A percentile compares a stretch with the other conserved stretches of the same genome.
Conservation (phyloP, 192 early-diverging fungal species). For the Obelidium mucronatum region DNA sequence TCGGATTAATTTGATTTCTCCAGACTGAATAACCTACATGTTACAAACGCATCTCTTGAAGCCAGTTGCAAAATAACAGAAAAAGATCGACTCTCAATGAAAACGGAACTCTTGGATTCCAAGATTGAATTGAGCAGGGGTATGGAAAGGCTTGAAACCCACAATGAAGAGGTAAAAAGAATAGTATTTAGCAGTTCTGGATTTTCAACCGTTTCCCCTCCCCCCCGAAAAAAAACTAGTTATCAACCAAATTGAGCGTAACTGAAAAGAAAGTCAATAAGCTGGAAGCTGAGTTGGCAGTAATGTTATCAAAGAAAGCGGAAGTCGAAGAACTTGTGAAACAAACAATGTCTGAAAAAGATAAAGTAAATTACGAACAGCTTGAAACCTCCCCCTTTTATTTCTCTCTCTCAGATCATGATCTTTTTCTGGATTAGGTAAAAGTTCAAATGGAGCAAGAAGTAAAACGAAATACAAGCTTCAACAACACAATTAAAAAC, state of each 20-base stretch:
- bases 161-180: neutral
- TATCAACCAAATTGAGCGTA: neutral
- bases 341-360: neutral
- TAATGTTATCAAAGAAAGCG: neutral
- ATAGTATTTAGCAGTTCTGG: neutral
- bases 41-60: slow-evolving; percentile 21
- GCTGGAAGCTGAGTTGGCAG: neutral
- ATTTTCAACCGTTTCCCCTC: no score
- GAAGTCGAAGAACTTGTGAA: neutral
- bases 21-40: slow-evolving; percentile 17
- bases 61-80: slow-evolving; percentile 25
- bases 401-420: neutral
- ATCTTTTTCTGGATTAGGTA: neutral
- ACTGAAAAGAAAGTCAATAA: neutral
- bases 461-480: neutral
- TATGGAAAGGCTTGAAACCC: neutral
- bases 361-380: no score
- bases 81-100: slow-evolving; percentile 28
- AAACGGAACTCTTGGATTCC: slow-evolving; percentile 10
- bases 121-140: slow-evolving; percentile 24
- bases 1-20: neutral
- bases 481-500: neutral
- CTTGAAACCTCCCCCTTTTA: no score
- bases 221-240: neutral
- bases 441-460: neutral